A percentile compares a stretch with the other conserved stretches of the same genome.
These are phyloP conservation scores for Artemisia princeps DNA, from an alignment of 140 eudicot genomes.

Conservation along the genomic window DNA sequence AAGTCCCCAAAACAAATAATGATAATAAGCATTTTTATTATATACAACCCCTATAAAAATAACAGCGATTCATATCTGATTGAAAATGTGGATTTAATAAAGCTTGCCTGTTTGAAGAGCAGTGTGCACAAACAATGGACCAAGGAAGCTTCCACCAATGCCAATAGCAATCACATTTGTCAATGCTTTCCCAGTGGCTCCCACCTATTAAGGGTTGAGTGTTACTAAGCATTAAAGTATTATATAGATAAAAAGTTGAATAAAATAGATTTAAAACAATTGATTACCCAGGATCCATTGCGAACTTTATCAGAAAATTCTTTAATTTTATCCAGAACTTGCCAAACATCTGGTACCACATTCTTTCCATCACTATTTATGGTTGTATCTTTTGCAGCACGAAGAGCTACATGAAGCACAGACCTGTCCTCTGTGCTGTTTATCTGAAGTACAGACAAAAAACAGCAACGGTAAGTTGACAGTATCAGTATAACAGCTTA, in stretches of 20 bases:
- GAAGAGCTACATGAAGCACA: slow-evolving; percentile 95
- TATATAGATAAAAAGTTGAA: slow-evolving; percentile 2
- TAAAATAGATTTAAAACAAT: slow-evolving; percentile 6
- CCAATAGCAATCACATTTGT: slow-evolving; percentile 84
- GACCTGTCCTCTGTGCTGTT: slow-evolving; percentile 87
- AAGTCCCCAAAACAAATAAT: slow-evolving; percentile 19
- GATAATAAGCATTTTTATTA: not conserved
- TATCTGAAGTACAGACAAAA: slow-evolving; percentile 45
- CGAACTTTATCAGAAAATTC: slow-evolving; percentile 90
- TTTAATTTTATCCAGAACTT: slow-evolving; percentile 77
- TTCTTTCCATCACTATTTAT: slow-evolving; percentile 85
- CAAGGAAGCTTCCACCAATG: slow-evolving; percentile 96
- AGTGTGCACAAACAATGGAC: slow-evolving; percentile 97
- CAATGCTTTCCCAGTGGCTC: slow-evolving; percentile 84
- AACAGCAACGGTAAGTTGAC: not conserved
- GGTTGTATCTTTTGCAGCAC: slow-evolving; percentile 81
- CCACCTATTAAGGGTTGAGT: slow-evolving; percentile 43
- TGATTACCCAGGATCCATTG: slow-evolving; percentile 84
- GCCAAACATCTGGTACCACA: slow-evolving; percentile 98
- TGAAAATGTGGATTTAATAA: not conserved
- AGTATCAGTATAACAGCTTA: not conserved
- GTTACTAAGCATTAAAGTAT: slow-evolving; percentile 9
- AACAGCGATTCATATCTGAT: not conserved
- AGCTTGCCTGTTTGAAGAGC: slow-evolving; percentile 91
- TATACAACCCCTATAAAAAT: not conserved